Evolutionary conservation across 1,284 basidiomycete species (phyloP), one percentile per base, ranked within the genome.

Genomic region (Marasmius fiardii): DNA sequence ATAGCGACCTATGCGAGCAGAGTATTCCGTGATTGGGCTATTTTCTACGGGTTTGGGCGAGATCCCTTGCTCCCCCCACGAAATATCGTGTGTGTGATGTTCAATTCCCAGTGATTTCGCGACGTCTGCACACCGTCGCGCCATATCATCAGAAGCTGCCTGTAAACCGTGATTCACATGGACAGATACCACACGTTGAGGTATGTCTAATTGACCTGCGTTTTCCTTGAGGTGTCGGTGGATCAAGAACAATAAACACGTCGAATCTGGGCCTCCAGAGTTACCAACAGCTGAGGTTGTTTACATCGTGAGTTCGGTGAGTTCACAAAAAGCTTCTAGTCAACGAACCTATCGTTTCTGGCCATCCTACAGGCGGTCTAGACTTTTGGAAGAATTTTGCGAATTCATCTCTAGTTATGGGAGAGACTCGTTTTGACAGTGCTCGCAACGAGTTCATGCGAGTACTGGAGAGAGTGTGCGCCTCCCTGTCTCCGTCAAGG

Each of bases 231-330:
- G 58, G 34, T 77, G 68, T 26, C 71, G 73, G 43, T 78, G 63
- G 28, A 91, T 70, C 10, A 92, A 78, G 63, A 82, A 89, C 10
- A 92, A 73, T 4, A 92, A 74, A 65, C 86, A 88, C 1, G 85
- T 83, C 4, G 90, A 92, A 66, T 92, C 90, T 11, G 89, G 81
- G 2, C 90, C 90, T 11, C 87, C 90, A 18, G 90, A 92, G 64
- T 85, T 85, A 21, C 85, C 90, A 24, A 92, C 78, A 35, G 79
- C 90, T 90, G 58, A 33, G 59, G 28, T 4, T 31, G 4, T 31
- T 31, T n/a, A n/a, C n/a, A n/a, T n/a, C n/a, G 28, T 31, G 28
- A 31, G 28, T 31, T 31, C 4, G 23, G 39, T 28, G 12, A 41
- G 43, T n/a, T 14, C 6, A 31, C 35, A 23, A 4, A 35, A 26